Evolutionary conservation across 2,329 filamentous ascomycete genomes (phyloP), one percentile per base, ranked within the genome.

Genomic region (Verticillium longisporum): DNA sequence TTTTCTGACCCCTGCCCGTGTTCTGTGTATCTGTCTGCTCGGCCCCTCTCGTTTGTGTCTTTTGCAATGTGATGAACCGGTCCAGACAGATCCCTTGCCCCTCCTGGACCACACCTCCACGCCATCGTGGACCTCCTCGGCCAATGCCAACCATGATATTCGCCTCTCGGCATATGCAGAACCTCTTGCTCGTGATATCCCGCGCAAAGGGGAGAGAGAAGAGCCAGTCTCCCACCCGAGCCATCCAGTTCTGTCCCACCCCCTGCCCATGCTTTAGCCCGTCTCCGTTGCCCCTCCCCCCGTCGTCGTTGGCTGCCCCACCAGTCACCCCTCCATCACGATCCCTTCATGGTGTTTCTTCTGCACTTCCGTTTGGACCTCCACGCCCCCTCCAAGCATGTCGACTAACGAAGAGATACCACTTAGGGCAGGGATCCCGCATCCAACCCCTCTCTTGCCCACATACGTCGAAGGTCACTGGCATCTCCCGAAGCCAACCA

Each of bases 111-210:
- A 61, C 54, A 55, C 64, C 62, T 68, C 62, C 63, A 68, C 66
- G 68, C 67, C 66, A 66, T 64, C 65, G 63, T 60, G 54, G 65
- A 59, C 63, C 64, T 10, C 66, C 61, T 69, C 72, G 69, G 73
- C 72, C 70, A 71, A 73, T 73, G 55, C 62, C 33, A 61, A 59
- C 61, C 61, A 57, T 65, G 61, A 61, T 62, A 37, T 56, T 63
- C 58, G 67, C 70, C 69, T 69, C 71, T 74, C 74, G 72, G 75
- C 75, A 77, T 73, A 74, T 76, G 74, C 74, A 75, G 64, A 66
- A 60, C 65, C 70, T 69, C 61, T 67, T 61, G 60, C 56, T 61
- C 60, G 45, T 50, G 45, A 50, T 50, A 50, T 21, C 45, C n/a
- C 18, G 45, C 18, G 45, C 11, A n/a, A 26, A 26, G 26, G 26